Conservation (phyloP, 257 asterid genomes). For the Knoxia roxburghii region DNA sequence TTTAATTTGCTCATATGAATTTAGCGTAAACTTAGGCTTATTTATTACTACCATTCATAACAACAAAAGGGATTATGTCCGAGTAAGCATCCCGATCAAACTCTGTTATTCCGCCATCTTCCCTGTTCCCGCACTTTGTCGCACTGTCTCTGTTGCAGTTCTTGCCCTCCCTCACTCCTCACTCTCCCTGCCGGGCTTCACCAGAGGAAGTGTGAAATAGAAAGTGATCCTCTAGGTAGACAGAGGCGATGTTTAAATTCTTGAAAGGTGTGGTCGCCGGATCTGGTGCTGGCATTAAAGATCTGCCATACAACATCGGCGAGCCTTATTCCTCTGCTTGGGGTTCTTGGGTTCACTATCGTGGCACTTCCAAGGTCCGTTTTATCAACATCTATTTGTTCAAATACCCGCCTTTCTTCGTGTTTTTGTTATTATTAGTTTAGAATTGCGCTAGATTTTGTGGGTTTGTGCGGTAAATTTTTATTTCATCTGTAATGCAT, state of each 20-base stretch:
- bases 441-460: no score
- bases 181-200: not conserved
- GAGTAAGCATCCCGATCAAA: no score
- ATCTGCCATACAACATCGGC: constrained; percentile 93
- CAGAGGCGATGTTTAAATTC: constrained; percentile 65
- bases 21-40: no score
- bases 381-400: not conserved
- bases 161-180: not conserved
- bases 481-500: constrained; percentile 1
- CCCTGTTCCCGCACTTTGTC: not conserved
- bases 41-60: no score
- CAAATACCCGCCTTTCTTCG: no score
- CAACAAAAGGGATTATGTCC: no score
- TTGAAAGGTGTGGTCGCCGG: constrained; percentile 93
- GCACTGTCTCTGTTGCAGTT: not conserved
- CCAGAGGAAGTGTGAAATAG: not conserved
- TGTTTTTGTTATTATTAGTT: not conserved
- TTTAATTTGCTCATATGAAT: no score
- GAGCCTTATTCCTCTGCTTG: constrained; percentile 96
- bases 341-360: constrained; percentile 97
- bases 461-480: not conserved
- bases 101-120: no score
- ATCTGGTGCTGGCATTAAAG: constrained; percentile 89
- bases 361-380: constrained; percentile 73
- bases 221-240: constrained; percentile 1